phyloP scores from a whole-genome alignment of 2,329 filamentous ascomycete species.

The Trichoderma pleuroti region DNA sequence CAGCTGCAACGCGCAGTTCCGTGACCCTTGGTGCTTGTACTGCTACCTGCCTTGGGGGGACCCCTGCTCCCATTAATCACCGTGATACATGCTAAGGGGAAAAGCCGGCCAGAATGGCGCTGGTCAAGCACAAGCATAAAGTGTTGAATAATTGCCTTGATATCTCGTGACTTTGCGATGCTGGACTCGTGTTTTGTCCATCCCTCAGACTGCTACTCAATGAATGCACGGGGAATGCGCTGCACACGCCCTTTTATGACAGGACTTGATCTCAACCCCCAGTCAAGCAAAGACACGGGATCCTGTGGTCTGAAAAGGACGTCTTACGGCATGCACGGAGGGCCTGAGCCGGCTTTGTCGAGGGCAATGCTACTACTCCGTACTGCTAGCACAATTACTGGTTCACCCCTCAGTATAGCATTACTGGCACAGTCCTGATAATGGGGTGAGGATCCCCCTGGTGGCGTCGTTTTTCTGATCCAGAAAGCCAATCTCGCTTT shows the following conservation, averaged over 20 bases:
- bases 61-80: background rate
- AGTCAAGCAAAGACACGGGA: background rate
- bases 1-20: background rate
- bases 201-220: background rate
- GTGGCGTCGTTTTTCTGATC: background rate
- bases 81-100: slow-evolving; percentile 6
- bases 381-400: background rate
- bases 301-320: background rate
- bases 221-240: background rate
- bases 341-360: background rate
- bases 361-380: background rate
- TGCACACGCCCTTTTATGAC: background rate
- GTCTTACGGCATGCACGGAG: background rate
- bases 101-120: background rate
- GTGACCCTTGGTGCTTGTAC: background rate
- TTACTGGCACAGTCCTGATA: background rate
- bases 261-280: slow-evolving; percentile 9
- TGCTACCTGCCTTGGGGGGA: background rate
- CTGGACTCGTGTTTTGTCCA: background rate
- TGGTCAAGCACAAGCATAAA: background rate
- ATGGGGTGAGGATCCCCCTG: background rate
- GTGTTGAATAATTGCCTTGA: background rate
- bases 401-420: background rate
- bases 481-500: slow-evolving; percentile 12
- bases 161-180: background rate